Conservation (phyloP, 1,139 yeast species). For the Magnusiomyces ingens region DNA sequence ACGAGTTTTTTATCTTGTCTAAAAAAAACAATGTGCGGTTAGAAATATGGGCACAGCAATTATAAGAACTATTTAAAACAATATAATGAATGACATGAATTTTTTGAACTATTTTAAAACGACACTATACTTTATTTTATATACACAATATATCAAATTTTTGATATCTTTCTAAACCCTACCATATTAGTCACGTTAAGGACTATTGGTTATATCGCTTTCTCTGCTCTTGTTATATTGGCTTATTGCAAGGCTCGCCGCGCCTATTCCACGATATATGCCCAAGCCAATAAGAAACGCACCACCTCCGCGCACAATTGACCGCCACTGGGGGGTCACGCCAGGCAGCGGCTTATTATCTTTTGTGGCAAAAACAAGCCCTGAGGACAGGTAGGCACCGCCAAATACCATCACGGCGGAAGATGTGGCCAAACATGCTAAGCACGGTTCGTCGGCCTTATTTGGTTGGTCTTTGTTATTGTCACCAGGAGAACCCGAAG, state of each 20-base stretch:
- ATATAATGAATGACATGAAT: too few species aligned
- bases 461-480: too few species aligned
- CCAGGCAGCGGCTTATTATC: slow-evolving; percentile 29
- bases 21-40: slow-evolving; percentile 40
- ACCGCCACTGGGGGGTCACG: slow-evolving; percentile 53
- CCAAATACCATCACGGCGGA: slow-evolving; percentile 50
- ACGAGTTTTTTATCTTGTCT: slow-evolving; percentile 43
- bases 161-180: too few species aligned
- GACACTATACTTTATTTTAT: too few species aligned
- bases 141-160: too few species aligned
- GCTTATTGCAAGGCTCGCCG: slow-evolving; percentile 29
- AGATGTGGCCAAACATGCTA: slow-evolving; percentile 60
- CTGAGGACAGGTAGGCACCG: slow-evolving; percentile 52
- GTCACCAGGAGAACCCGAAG: slow-evolving; percentile 31
- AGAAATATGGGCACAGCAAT: slow-evolving; percentile 44
- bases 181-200: too few species aligned
- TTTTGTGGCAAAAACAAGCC: slow-evolving; percentile 42
- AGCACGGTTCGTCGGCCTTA: slow-evolving; percentile 36
- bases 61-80: slow-evolving; percentile 8
- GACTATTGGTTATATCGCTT: too few species aligned
- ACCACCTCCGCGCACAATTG: slow-evolving; percentile 47
- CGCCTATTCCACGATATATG: slow-evolving; percentile 49
- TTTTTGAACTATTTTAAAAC: too few species aligned
- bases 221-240: too few species aligned
- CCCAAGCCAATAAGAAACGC: slow-evolving; percentile 49